Evolutionary conservation across 1,139 yeast species (phyloP).

Genomic region (Pichia sp.): DNA sequence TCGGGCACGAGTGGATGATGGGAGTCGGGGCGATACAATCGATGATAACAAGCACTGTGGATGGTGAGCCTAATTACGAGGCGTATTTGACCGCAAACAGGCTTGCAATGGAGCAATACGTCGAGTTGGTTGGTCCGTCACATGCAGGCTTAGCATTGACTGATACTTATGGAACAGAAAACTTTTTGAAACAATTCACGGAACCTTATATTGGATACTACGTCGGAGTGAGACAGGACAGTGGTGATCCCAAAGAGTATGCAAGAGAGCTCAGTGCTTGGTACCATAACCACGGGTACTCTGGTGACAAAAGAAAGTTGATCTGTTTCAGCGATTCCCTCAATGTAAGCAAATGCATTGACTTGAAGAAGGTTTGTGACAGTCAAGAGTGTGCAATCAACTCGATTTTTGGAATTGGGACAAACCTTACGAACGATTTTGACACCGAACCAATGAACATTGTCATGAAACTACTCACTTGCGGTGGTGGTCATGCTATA

Average conservation of each 20-base stretch:
- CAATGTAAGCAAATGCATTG: constrained; percentile 68
- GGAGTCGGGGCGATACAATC: constrained; percentile 82
- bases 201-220: constrained; percentile 73
- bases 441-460: constrained; percentile 79
- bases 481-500: constrained; percentile 74
- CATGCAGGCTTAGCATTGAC: constrained; percentile 92
- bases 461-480: constrained; percentile 76
- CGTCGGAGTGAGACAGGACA: constrained; percentile 94
- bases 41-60: neutral
- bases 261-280: constrained; percentile 70
- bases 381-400: constrained; percentile 50
- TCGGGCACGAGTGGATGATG: constrained; percentile 99
- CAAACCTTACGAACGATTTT: constrained; percentile 77
- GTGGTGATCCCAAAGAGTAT: constrained; percentile 85
- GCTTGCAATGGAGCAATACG: constrained; percentile 81
- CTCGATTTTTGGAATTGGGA: constrained; percentile 88
- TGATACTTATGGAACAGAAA: constrained; percentile 95
- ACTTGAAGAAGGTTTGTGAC: constrained; percentile 59
- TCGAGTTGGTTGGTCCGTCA: constrained; percentile 67
- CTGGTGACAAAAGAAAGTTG: constrained; percentile 54
- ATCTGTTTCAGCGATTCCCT: constrained; percentile 89
- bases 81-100: constrained; percentile 75
- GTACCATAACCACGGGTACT: constrained; percentile 53
- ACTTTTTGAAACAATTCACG: constrained; percentile 57
- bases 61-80: constrained; percentile 31